Conservation (phyloP, 2,329 filamentous ascomycete genomes). For the Simplicillium sp. region DNA sequence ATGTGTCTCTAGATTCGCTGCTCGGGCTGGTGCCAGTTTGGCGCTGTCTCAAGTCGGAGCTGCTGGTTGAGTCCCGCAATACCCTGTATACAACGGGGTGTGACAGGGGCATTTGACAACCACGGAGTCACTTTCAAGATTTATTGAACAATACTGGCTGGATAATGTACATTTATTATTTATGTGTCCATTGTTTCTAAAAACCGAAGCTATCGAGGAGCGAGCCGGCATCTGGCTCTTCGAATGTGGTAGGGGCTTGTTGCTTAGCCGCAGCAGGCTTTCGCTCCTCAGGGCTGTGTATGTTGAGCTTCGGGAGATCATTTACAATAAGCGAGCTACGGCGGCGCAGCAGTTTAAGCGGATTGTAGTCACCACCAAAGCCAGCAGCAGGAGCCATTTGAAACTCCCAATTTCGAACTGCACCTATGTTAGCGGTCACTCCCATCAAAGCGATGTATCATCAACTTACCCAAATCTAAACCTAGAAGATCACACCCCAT, state of each 20-base stretch:
- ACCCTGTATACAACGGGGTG: too few species aligned
- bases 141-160: too few species aligned
- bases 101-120: too few species aligned
- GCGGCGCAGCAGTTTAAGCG: conserved; percentile 57
- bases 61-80: too few species aligned
- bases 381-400: conserved; percentile 34
- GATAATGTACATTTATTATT: too few species aligned
- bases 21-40: too few species aligned
- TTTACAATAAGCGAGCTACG: conserved; percentile 73
- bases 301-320: conserved; percentile 39
- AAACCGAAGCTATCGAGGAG: conserved; percentile 92
- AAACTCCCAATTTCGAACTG: conserved; percentile 76
- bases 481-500: conserved; percentile 93
- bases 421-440: conserved; percentile 8
- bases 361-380: conserved; percentile 46
- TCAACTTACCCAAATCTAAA: conserved; percentile 60
- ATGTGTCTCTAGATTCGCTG: too few species aligned
- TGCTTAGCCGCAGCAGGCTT: too few species aligned
- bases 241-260: conserved; percentile 64
- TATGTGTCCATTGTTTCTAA: conserved; percentile 24
- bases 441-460: not conserved
- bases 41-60: too few species aligned
- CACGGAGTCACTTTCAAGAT: too few species aligned
- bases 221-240: conserved; percentile 85
- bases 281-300: too few species aligned